phyloP scores from a whole-genome alignment of 352 stramenopile species.

The Globisporangium perplexum region DNA sequence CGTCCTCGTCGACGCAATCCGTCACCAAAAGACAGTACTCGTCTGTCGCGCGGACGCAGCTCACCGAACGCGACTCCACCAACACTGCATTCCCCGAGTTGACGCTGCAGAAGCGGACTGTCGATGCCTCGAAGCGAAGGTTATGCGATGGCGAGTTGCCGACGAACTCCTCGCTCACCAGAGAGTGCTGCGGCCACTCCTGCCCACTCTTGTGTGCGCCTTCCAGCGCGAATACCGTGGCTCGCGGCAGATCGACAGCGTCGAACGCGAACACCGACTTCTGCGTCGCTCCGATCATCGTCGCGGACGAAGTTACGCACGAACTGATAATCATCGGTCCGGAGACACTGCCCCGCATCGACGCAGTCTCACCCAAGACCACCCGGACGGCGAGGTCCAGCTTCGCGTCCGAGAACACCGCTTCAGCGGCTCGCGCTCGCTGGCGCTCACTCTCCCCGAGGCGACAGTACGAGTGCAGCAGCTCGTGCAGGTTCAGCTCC shows the following conservation, averaged over 20 bases:
- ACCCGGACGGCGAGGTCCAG: slow-evolving; percentile 2
- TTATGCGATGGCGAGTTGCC: not conserved
- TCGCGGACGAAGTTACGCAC: not conserved
- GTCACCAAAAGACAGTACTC: slow-evolving; percentile 4
- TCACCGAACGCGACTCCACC: slow-evolving; percentile 3
- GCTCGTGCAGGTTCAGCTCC: slow-evolving; percentile 5
- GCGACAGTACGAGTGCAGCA: slow-evolving; percentile 7
- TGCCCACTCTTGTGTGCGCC: not conserved
- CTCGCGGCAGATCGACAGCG: not conserved
- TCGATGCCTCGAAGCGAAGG: not conserved
- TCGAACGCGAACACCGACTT: slow-evolving; percentile 2
- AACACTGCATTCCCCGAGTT: not conserved
- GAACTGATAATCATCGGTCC: not conserved
- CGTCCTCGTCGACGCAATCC: slow-evolving; percentile 3
- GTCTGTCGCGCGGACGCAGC: not conserved
- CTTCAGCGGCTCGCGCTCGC: not conserved
- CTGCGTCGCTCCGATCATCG: slow-evolving; percentile 1
- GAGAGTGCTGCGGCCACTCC: not conserved
- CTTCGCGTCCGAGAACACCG: slow-evolving; percentile 2
- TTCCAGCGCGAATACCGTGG: not conserved
- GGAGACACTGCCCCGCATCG: not conserved
- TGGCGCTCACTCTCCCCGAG: not conserved
- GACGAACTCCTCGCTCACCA: not conserved
- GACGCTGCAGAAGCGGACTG: slow-evolving; percentile 5
- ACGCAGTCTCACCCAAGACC: slow-evolving; percentile 3